These are phyloP conservation scores for Pseudogymnoascus sp. DNA, from an alignment of 2,329 filamentous ascomycete genomes.

Conservation along the genomic window DNA sequence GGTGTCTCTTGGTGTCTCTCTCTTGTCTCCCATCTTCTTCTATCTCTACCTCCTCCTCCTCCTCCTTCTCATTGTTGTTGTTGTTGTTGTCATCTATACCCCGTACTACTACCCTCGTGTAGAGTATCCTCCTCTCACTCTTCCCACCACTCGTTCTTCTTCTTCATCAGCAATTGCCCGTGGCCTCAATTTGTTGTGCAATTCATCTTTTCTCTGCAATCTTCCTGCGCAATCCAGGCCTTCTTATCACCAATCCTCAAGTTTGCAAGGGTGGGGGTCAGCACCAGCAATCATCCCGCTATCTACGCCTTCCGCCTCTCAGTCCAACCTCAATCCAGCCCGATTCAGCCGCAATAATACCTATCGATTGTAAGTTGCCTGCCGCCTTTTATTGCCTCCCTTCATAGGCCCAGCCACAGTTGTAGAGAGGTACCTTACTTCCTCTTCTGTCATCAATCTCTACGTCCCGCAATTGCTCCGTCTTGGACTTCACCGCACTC, in stretches of 20 bases:
- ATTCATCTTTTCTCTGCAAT: background rate
- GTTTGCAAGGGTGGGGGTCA: background rate
- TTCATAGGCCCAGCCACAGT: background rate
- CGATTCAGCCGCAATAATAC: conserved; percentile 3
- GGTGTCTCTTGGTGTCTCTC: background rate
- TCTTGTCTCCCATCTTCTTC: background rate
- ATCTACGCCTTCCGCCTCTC: background rate
- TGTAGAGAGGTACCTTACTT: background rate
- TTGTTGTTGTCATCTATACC: background rate
- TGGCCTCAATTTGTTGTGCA: background rate
- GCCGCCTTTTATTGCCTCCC: background rate
- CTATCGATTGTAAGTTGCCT: background rate
- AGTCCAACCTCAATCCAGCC: background rate
- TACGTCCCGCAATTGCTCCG: background rate
- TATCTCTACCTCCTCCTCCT: background rate
- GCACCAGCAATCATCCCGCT: background rate
- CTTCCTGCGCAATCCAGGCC: background rate
- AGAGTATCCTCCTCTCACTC: background rate
- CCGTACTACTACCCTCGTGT: background rate
- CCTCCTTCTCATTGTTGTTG: background rate
- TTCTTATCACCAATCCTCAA: background rate
- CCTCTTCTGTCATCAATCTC: background rate
- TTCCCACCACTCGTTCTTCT: background rate
- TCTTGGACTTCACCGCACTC: background rate
- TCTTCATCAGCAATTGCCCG: background rate